Percentiles rank a stretch among this genome's conserved stretches.
phyloP scores from a whole-genome alignment of 2,329 filamentous ascomycete species.

The Diaporthe sp. region DNA sequence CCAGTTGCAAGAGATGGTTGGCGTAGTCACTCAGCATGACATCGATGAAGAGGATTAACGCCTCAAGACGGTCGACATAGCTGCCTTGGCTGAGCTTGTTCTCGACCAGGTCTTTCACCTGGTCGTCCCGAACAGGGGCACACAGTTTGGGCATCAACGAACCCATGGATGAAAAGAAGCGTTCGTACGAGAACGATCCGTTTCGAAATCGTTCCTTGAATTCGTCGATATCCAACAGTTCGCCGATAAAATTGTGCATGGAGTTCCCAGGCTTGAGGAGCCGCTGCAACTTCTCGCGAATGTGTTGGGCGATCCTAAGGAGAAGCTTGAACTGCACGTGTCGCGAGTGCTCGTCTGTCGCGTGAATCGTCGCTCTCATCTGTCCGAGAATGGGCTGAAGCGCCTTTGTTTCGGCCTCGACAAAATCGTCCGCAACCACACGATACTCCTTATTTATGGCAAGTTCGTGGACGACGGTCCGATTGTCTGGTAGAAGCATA shows the following conservation, averaged over 20 bases:
- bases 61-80: slow-evolving; percentile 81
- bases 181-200: slow-evolving; percentile 83
- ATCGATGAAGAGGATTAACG: slow-evolving; percentile 80
- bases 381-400: slow-evolving; percentile 63
- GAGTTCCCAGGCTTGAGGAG: slow-evolving; percentile 77
- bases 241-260: slow-evolving; percentile 79
- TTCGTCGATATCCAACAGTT: slow-evolving; percentile 79
- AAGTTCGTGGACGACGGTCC: slow-evolving; percentile 81
- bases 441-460: slow-evolving; percentile 83
- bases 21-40: slow-evolving; percentile 83
- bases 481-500: slow-evolving; percentile 74
- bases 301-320: slow-evolving; percentile 75
- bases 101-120: slow-evolving; percentile 75
- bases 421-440: slow-evolving; percentile 71
- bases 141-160: slow-evolving; percentile 82
- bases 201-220: slow-evolving; percentile 75
- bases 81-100: slow-evolving; percentile 69
- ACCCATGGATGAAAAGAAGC: slow-evolving; percentile 82
- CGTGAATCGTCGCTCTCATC: slow-evolving; percentile 71
- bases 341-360: slow-evolving; percentile 61
- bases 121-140: slow-evolving; percentile 81
- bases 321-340: slow-evolving; percentile 76
- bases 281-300: slow-evolving; percentile 77
- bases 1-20: slow-evolving; percentile 81
- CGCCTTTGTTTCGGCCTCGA: slow-evolving; percentile 63